Percentiles rank a stretch among this genome's conserved stretches.
phyloP scores from a whole-genome alignment of 192 early-diverging fungal genomes.

The Backusella luteola region DNA sequence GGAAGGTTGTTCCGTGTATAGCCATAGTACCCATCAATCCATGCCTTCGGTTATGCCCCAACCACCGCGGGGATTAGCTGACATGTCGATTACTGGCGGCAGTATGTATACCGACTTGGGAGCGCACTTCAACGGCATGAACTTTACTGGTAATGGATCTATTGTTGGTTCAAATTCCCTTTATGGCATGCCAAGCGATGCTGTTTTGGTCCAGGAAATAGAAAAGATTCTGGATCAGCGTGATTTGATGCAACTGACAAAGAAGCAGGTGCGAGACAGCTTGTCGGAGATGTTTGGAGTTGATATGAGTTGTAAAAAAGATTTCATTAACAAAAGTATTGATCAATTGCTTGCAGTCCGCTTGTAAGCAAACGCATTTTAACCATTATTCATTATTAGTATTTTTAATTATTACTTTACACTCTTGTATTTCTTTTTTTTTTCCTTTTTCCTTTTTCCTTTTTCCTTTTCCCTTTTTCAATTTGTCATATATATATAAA shows the following conservation, averaged over 20 bases:
- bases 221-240: slow-evolving; percentile 63
- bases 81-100: not conserved
- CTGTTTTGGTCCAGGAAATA: slow-evolving; percentile 72
- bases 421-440: not conserved
- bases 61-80: not conserved
- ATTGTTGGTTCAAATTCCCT: not conserved
- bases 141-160: not conserved
- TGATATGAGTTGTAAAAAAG: slow-evolving; percentile 62
- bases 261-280: slow-evolving; percentile 78
- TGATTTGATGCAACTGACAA: slow-evolving; percentile 74
- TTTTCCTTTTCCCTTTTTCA: not conserved
- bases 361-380: not conserved
- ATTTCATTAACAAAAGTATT: slow-evolving; percentile 72
- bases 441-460: no score
- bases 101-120: slow-evolving; percentile 15
- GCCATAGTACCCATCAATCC: not conserved
- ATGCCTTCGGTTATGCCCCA: not conserved
- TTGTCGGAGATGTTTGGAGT: slow-evolving; percentile 62
- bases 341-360: slow-evolving; percentile 46
- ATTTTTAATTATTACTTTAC: not conserved
- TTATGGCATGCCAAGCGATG: slow-evolving; percentile 61
- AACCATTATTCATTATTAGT: not conserved
- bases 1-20: not conserved
- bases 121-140: not conserved
- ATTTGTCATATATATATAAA: not conserved